Evolutionary conservation across 2,329 filamentous ascomycete genomes (phyloP).

Genomic region (Penicillium corylophilum): DNA sequence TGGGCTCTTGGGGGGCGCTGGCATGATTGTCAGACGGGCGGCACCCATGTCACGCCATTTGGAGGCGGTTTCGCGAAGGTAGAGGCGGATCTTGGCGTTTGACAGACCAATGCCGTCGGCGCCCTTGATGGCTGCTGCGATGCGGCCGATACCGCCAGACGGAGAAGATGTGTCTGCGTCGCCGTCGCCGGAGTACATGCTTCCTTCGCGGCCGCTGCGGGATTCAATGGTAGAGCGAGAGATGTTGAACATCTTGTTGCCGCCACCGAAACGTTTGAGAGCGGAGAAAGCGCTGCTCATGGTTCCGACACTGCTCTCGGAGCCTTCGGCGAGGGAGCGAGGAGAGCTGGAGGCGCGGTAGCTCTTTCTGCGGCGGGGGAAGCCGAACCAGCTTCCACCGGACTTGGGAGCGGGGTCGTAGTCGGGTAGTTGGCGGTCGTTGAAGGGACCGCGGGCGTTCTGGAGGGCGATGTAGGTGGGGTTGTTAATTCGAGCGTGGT

Average conservation of each 20-base stretch:
- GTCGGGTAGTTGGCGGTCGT: conserved; percentile 51
- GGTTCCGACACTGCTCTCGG: conserved; percentile 72
- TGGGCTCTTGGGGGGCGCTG: conserved; percentile 44
- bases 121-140: conserved; percentile 47
- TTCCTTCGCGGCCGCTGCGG: conserved; percentile 53
- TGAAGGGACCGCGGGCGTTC: conserved; percentile 63
- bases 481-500: conserved; percentile 86
- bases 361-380: conserved; percentile 53
- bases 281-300: conserved; percentile 77
- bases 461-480: conserved; percentile 80
- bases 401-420: conserved; percentile 48
- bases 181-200: conserved; percentile 59
- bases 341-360: conserved; percentile 59
- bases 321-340: conserved; percentile 59
- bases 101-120: conserved; percentile 62
- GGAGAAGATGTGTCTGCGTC: conserved; percentile 52
- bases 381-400: conserved; percentile 46
- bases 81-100: conserved; percentile 82
- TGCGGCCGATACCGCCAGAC: conserved; percentile 57
- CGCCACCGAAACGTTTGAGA: conserved; percentile 71
- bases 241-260: conserved; percentile 77
- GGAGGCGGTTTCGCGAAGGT: conserved; percentile 69
- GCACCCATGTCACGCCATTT: conserved; percentile 93
- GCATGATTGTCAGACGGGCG: conserved; percentile 77
- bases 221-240: conserved; percentile 71